phyloP scores from a whole-genome alignment of 1,284 basidiomycete species.

The Afroboletus lepidellus region DNA sequence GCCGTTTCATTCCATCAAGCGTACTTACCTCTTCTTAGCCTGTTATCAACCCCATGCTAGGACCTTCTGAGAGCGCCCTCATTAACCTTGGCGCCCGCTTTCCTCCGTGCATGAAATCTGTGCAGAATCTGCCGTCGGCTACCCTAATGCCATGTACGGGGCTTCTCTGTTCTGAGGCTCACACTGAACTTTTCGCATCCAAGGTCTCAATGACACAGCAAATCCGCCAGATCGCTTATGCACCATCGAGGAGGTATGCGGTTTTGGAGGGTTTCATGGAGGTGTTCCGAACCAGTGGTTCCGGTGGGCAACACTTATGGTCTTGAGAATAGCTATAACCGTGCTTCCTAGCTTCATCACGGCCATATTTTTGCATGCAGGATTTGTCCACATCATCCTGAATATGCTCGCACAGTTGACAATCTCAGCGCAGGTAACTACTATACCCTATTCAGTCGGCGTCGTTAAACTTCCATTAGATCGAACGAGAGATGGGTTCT shows the following conservation, averaged over 20 bases:
- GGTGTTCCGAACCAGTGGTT: conserved; percentile 82
- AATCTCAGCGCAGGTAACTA: conserved; percentile 69
- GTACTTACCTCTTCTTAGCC: conserved; percentile 45
- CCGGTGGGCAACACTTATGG: conserved; percentile 44
- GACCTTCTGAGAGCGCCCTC: conserved; percentile 81
- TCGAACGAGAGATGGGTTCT: conserved; percentile 86
- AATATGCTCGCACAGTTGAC: conserved; percentile 90
- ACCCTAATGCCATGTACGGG: conserved; percentile 64
- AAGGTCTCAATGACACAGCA: conserved; percentile 74
- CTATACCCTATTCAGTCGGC: neutral
- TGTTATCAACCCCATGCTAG: conserved; percentile 88
- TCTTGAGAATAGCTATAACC: conserved; percentile 3
- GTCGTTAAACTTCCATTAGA: conserved; percentile 40
- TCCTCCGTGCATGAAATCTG: conserved; percentile 82
- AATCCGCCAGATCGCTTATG: conserved; percentile 73
- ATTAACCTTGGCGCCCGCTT: conserved; percentile 93
- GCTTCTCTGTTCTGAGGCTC: neutral
- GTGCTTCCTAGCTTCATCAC: conserved; percentile 65
- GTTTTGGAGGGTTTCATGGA: conserved; percentile 79
- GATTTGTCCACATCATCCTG: conserved; percentile 82
- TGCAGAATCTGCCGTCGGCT: conserved; percentile 59
- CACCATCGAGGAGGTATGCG: conserved; percentile 81
- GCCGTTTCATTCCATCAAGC: neutral
- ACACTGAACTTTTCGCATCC: conserved; percentile 8
- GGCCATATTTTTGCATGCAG: conserved; percentile 90